Evolutionary conservation across 352 stramenopile species (phyloP).

Genomic region (Elongisporangium anandrum): DNA sequence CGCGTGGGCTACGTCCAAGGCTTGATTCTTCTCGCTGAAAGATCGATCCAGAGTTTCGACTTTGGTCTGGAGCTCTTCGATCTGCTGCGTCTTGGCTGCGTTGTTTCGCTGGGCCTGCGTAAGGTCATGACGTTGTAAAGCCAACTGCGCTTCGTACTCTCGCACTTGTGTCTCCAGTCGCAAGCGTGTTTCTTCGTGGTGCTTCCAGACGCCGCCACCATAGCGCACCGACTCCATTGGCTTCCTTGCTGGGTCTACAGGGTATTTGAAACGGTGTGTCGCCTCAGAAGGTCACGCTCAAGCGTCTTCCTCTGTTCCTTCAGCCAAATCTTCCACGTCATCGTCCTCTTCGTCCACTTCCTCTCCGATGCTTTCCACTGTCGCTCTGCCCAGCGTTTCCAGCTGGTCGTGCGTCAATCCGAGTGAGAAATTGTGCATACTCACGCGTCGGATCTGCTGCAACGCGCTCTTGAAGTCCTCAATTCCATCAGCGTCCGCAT

Average conservation of each 20-base stretch:
- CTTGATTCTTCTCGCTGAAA: not conserved
- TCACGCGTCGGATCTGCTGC: constrained; percentile 52
- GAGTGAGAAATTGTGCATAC: constrained; percentile 20
- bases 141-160: constrained; percentile 4
- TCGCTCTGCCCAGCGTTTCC: not conserved
- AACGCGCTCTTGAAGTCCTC: constrained; percentile 70
- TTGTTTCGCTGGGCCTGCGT: not conserved
- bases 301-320: not conserved
- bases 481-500: constrained; percentile 52
- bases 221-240: constrained; percentile 20
- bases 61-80: constrained; percentile 5
- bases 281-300: not conserved
- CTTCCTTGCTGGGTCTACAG: no score
- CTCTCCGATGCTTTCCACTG: not conserved
- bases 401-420: constrained; percentile 8
- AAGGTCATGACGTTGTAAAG: not conserved
- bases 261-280: not conserved
- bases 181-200: constrained; percentile 20
- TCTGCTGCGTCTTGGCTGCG: not conserved
- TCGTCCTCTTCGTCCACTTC: not conserved
- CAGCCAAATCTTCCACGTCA: not conserved
- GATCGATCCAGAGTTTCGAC: not conserved
- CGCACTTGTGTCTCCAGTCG: constrained; percentile 7
- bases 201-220: constrained; percentile 25
- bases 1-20: not conserved